Base-by-base conservation (phyloP, 2,329 filamentous ascomycete species). In the Cercospora nicotianae region DNA sequence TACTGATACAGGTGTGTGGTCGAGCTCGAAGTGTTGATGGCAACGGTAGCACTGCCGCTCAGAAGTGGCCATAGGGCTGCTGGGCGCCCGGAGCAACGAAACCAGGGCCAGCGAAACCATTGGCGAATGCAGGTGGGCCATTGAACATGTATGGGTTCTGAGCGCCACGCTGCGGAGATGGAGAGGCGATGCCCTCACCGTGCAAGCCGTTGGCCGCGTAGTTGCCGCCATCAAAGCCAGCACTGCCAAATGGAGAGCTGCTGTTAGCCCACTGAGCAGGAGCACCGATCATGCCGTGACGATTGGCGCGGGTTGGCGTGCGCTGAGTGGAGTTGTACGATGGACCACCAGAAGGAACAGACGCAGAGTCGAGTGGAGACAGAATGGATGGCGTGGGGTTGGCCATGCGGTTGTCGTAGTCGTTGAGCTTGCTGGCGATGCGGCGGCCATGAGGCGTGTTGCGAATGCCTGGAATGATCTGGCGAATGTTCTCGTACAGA, bases 361-460 rank as follows among this genome's bases (percentile, higher is more conserved):
- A 62, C 10, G 65, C 66, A 23, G 69, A 65, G 65, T 74, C 67
- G 67, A 72, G 68, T 33, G 70, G 66, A 45, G 70, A 66, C 12
- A 71, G 65, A 60, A 72, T 69, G 48, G 71, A 60, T 42, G 65
- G 36, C 39, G 53, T 60, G 16, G 76, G 67, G 60, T 77, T 78
- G 66, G 78, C 81, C 61, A 77, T 77, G 60, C 81, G 79, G 48
- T 78, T 78, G 65, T 89, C 86, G 57, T 83, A 81, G 63, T 86
- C 85, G 75, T 85, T 81, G 66, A 99, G 91, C 85, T 98, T 98
- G 78, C 91, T 91, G 77, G 92, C 90, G 75, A 98, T 96, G 70
- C 95, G 93, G 73, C 95, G 94, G 63, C 95, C 95, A 78, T 98
- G 95, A 3, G 95, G 94, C 51, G 94, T 97, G 74, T 92, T 90